Conservation (phyloP, 306 rosid genomes). For the Casuarina glauca region DNA sequence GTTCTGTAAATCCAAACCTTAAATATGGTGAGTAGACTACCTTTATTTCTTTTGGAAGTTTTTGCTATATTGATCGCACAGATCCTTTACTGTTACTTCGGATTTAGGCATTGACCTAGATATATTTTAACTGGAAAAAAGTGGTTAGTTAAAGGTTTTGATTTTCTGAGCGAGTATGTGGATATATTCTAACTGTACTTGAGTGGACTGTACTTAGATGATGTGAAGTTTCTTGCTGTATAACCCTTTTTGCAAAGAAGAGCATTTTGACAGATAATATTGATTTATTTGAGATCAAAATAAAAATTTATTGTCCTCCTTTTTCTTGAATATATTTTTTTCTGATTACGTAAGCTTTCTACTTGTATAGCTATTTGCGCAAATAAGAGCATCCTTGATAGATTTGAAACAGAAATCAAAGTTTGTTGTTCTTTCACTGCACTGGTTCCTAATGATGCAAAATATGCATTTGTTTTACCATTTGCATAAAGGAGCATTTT, state of each 20-base stretch:
- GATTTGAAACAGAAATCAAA: background rate
- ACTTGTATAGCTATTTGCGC: no score
- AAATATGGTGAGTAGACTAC: slow-evolving; percentile 44
- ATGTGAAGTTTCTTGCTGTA: background rate
- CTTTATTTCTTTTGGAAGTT: background rate
- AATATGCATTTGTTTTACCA: no score
- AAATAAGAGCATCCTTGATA: background rate
- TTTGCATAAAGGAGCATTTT: no score
- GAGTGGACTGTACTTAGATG: background rate
- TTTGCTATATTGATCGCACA: background rate
- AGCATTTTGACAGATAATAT: background rate
- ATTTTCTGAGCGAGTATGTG: background rate
- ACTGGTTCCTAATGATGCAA: no score
- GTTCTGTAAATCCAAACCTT: slow-evolving; percentile 52
- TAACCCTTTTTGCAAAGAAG: background rate
- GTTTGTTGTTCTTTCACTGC: no score
- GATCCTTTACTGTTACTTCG: background rate
- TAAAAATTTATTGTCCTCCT: no score
- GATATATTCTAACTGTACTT: background rate
- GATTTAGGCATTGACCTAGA: background rate
- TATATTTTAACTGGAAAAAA: background rate
- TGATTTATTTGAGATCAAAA: background rate
- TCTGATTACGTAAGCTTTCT: no score
- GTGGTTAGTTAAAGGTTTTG: background rate
- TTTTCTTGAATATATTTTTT: no score